These are phyloP conservation scores for Mucor lusitanicus DNA, from an alignment of 371 early-diverging fungal species.

Conservation along the genomic window DNA sequence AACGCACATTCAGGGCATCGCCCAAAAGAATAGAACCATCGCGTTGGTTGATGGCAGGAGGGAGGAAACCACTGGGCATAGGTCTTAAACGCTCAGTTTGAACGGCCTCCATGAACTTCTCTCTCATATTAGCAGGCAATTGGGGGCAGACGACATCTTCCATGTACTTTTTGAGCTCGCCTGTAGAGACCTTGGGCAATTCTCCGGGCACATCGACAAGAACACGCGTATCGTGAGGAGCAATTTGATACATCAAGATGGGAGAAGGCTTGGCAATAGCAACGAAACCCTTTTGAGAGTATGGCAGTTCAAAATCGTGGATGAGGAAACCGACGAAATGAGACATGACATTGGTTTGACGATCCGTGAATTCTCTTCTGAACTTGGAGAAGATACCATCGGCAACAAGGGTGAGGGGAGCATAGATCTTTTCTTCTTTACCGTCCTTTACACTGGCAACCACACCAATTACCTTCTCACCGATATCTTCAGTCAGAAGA, in stretches of 20 bases:
- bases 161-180: slow-evolving; percentile 64
- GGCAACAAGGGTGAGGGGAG: slow-evolving; percentile 83
- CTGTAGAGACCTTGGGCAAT: slow-evolving; percentile 65
- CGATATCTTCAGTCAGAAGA: slow-evolving; percentile 56
- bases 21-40: slow-evolving; percentile 83
- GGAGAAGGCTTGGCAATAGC: slow-evolving; percentile 83
- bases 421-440: slow-evolving; percentile 43
- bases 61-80: slow-evolving; percentile 92
- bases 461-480: slow-evolving; percentile 59
- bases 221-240: slow-evolving; percentile 82
- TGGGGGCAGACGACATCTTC: slow-evolving; percentile 56
- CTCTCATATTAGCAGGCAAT: slow-evolving; percentile 64
- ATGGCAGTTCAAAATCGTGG: slow-evolving; percentile 71
- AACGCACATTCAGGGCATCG: slow-evolving; percentile 94
- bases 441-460: slow-evolving; percentile 29
- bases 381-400: slow-evolving; percentile 95
- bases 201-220: slow-evolving; percentile 89
- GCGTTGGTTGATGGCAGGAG: slow-evolving; percentile 63
- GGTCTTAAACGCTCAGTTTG: slow-evolving; percentile 76
- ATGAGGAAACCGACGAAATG: slow-evolving; percentile 80
- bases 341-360: slow-evolving; percentile 62
- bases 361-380: slow-evolving; percentile 71
- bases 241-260: slow-evolving; percentile 88
- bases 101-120: slow-evolving; percentile 69
- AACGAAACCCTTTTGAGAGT: slow-evolving; percentile 88